phyloP scores from a whole-genome alignment of 176 grass and related monocot genomes.

The Eragrostis curvula region DNA sequence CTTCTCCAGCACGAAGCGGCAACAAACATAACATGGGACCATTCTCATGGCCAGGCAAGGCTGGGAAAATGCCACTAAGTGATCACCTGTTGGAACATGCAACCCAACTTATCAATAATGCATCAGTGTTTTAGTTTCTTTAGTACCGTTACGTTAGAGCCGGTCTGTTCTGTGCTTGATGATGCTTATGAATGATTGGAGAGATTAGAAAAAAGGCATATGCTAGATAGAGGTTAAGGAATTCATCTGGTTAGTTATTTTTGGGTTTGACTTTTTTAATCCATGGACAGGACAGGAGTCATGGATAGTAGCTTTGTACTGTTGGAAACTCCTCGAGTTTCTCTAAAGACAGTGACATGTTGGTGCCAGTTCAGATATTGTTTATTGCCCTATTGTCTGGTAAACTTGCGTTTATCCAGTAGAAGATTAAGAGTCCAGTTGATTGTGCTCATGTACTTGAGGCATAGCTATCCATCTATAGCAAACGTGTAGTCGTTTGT shows the following conservation, averaged over 20 bases:
- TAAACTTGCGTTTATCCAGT: slow-evolving; percentile 9
- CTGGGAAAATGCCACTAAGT: slow-evolving; percentile 22
- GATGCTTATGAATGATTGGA: slow-evolving; percentile 40
- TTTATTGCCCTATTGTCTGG: slow-evolving; percentile 25
- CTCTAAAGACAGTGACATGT: slow-evolving; percentile 21
- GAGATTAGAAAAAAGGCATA: slow-evolving; percentile 6
- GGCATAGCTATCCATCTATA: background rate
- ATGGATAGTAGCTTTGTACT: slow-evolving; percentile 41
- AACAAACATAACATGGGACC: slow-evolving; percentile 60
- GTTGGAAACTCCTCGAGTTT: slow-evolving; percentile 30
- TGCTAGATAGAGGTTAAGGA: slow-evolving; percentile 3
- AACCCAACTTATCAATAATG: slow-evolving; percentile 45
- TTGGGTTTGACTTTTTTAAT: slow-evolving; percentile 30
- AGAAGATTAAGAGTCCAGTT: background rate
- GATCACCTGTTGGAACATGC: slow-evolving; percentile 34
- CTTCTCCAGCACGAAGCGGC: slow-evolving; percentile 27
- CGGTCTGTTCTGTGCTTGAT: slow-evolving; percentile 10
- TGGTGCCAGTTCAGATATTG: background rate
- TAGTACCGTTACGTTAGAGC: slow-evolving; percentile 7
- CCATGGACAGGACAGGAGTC: slow-evolving; percentile 40
- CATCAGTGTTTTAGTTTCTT: slow-evolving; percentile 17
- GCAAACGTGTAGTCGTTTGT: background rate
- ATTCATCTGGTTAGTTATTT: background rate
- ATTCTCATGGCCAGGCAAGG: slow-evolving; percentile 40
- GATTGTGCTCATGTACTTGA: background rate